Percentiles rank a stretch among this genome's conserved stretches.
Evolutionary conservation across 176 grass and related monocot genomes (phyloP).

Genomic region (Saccharum officinarum): DNA sequence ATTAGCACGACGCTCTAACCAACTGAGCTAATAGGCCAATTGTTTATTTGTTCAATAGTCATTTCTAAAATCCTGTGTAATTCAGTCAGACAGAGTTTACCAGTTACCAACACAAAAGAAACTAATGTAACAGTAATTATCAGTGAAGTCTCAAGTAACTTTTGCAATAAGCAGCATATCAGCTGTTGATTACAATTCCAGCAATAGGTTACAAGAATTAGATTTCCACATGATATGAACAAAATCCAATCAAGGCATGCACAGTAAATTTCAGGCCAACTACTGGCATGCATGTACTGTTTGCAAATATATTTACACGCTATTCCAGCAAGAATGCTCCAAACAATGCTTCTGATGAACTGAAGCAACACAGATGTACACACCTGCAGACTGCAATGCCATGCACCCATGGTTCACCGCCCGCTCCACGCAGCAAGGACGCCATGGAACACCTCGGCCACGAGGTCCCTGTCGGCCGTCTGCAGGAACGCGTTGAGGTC

Average conservation of each 20-base stretch:
- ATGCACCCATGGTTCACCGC: constrained; percentile 31
- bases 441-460: constrained; percentile 79
- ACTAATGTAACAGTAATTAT: background rate
- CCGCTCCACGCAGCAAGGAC: constrained; percentile 85
- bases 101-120: too few relatives aligned
- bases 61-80: too few relatives aligned
- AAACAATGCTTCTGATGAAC: constrained; percentile 31
- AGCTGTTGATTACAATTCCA: background rate
- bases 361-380: constrained; percentile 7
- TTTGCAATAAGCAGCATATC: background rate
- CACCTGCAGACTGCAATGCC: background rate
- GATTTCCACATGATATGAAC: constrained; percentile 27
- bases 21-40: constrained; percentile 62
- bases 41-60: background rate
- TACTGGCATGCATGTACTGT: constrained; percentile 20
- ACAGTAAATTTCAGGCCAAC: constrained; percentile 28
- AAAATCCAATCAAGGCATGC: constrained; percentile 43
- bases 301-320: constrained; percentile 44
- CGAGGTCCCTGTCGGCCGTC: constrained; percentile 77
- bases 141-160: background rate
- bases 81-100: background rate
- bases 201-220: constrained; percentile 14
- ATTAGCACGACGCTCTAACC: constrained; percentile 94
- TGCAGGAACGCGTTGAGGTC: constrained; percentile 74
- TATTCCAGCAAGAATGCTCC: constrained; percentile 27